phyloP scores from a whole-genome alignment of 169 alveolate species.

The Eimeria sp. region DNA sequence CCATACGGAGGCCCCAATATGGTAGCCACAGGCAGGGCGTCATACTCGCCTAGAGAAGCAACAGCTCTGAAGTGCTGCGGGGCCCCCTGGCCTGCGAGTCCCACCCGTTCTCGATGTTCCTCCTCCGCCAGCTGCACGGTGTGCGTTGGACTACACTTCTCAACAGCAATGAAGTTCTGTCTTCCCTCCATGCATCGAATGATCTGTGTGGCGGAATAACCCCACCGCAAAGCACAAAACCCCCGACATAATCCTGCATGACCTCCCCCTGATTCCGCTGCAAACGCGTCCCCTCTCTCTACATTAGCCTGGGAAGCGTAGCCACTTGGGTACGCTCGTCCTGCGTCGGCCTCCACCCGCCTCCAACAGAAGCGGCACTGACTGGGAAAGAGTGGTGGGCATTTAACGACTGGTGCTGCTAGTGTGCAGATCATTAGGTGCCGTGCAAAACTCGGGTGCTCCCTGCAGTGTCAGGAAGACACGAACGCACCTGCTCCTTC shows the following conservation, averaged over 20 bases:
- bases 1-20: conserved; percentile 53
- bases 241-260: neutral
- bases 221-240: neutral
- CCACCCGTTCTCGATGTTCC: neutral
- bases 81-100: neutral
- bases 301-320: too few species aligned
- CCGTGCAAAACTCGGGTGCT: neutral
- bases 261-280: neutral
- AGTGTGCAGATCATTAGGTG: neutral
- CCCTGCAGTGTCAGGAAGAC: neutral
- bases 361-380: too few species aligned
- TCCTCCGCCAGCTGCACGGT: conserved; percentile 46
- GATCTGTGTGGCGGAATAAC: neutral
- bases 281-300: neutral
- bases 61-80: conserved; percentile 44
- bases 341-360: too few species aligned
- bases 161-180: conserved; percentile 45
- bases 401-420: neutral
- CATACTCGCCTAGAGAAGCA: conserved; percentile 33
- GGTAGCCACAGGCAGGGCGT: conserved; percentile 44
- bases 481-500: neutral
- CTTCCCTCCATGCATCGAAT: conserved; percentile 55
- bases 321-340: too few species aligned
- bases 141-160: conserved; percentile 52
- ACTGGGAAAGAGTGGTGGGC: too few species aligned